Conservation (phyloP, 805 yeast genomes). For the Peterozyma toletana region DNA sequence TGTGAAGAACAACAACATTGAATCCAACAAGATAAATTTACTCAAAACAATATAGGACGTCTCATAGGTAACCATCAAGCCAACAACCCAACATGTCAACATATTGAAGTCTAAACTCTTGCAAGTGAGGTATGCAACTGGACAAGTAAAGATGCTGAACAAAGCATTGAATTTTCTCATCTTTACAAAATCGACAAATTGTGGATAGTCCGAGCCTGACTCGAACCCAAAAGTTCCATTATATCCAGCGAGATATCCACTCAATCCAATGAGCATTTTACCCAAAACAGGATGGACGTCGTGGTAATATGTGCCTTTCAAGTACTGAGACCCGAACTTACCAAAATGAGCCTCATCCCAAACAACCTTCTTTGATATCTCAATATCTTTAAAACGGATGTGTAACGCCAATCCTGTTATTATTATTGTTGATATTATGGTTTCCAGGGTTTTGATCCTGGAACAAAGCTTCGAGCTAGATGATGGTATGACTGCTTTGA, state of each 20-base stretch:
- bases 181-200: slow-evolving; percentile 53
- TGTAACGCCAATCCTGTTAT: slow-evolving; percentile 40
- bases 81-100: slow-evolving; percentile 50
- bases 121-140: slow-evolving; percentile 65
- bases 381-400: slow-evolving; percentile 55
- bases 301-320: slow-evolving; percentile 73
- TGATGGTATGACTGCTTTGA: too few relatives aligned
- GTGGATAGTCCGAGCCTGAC: slow-evolving; percentile 74
- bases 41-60: slow-evolving; percentile 64
- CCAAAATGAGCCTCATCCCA: slow-evolving; percentile 98
- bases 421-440: slow-evolving; percentile 32
- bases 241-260: slow-evolving; percentile 79
- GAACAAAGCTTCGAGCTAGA: not conserved
- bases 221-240: slow-evolving; percentile 87
- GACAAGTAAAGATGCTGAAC: slow-evolving; percentile 60
- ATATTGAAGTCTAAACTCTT: slow-evolving; percentile 47
- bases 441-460: slow-evolving; percentile 14
- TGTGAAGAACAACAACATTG: slow-evolving; percentile 71
- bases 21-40: slow-evolving; percentile 69
- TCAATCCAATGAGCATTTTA: slow-evolving; percentile 69
- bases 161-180: slow-evolving; percentile 71
- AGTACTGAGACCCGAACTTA: slow-evolving; percentile 74
- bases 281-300: slow-evolving; percentile 90
- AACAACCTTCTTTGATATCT: slow-evolving; percentile 50
- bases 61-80: slow-evolving; percentile 60